phyloP scores from a whole-genome alignment of 805 yeast genomes.

The Kazachstania kunashirensis region DNA sequence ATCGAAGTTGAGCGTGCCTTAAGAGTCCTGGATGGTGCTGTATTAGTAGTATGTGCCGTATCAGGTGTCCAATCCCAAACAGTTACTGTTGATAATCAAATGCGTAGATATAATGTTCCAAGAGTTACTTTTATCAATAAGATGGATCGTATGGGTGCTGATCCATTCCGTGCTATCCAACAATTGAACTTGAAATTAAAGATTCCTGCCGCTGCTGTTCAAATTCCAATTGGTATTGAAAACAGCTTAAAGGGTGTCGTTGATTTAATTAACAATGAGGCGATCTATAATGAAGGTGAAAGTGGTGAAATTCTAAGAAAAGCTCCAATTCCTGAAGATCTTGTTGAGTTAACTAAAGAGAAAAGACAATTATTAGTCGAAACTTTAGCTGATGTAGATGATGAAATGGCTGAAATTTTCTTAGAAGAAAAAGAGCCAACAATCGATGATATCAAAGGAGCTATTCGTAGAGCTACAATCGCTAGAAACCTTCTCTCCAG shows the following conservation, averaged over 20 bases:
- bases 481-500: slow-evolving; percentile 97
- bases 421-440: slow-evolving; percentile 87
- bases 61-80: slow-evolving; percentile 98
- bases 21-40: slow-evolving; percentile 97
- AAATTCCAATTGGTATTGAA: slow-evolving; percentile 96
- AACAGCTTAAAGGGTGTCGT: slow-evolving; percentile 78
- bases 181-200: slow-evolving; percentile 81
- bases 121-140: slow-evolving; percentile 92
- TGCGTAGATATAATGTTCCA: slow-evolving; percentile 97
- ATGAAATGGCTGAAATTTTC: slow-evolving; percentile 87
- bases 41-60: slow-evolving; percentile 95
- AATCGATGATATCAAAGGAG: slow-evolving; percentile 70
- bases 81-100: slow-evolving; percentile 96
- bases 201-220: slow-evolving; percentile 94
- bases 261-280: slow-evolving; percentile 79
- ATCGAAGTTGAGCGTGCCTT: slow-evolving; percentile 98
- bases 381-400: slow-evolving; percentile 96
- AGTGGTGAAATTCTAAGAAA: slow-evolving; percentile 78
- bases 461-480: slow-evolving; percentile 91
- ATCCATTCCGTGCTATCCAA: slow-evolving; percentile 91
- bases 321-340: slow-evolving; percentile 65
- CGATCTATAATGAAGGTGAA: slow-evolving; percentile 77
- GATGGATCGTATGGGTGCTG: slow-evolving; percentile 99
- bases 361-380: slow-evolving; percentile 80
- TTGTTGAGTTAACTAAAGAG: slow-evolving; percentile 77